These are phyloP conservation scores for Candida multigemmis DNA, from an alignment of 805 yeast genomes.

Conservation along the genomic window DNA sequence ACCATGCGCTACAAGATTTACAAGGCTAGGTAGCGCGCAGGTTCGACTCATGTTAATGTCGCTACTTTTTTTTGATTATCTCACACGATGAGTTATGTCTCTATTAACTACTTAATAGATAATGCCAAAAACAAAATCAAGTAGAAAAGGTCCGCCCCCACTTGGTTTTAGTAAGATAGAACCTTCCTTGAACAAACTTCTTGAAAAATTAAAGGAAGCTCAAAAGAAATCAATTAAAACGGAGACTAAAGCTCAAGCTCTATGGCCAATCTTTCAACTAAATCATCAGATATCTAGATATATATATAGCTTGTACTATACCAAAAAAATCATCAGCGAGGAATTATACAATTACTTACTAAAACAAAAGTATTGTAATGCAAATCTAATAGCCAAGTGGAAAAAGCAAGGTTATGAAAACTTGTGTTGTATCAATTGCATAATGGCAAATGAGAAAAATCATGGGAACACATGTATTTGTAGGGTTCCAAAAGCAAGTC, in stretches of 20 bases:
- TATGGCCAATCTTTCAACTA: conserved; percentile 66
- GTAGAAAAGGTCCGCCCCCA: conserved; percentile 52
- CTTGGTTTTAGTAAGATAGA: conserved; percentile 63
- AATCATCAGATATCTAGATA: conserved; percentile 72
- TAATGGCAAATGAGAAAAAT: conserved; percentile 50
- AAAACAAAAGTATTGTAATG: conserved; percentile 58
- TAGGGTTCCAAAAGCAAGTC: conserved; percentile 63
- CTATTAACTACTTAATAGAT: background rate
- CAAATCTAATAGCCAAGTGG: conserved; percentile 71
- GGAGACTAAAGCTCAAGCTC: conserved; percentile 43
- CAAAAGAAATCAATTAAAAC: conserved; percentile 24
- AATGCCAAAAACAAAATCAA: conserved; percentile 38
- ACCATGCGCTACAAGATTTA: conserved; percentile 30
- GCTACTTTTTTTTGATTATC: conserved; percentile 13
- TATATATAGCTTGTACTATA: conserved; percentile 64
- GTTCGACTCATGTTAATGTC: conserved; percentile 40
- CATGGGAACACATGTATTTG: conserved; percentile 74
- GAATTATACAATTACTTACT: conserved; percentile 70
- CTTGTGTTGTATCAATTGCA: conserved; percentile 76
- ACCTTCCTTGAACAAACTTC: conserved; percentile 56
- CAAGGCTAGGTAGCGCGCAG: conserved; percentile 25
- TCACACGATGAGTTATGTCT: background rate
- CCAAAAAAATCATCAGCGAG: conserved; percentile 54
- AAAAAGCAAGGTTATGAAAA: conserved; percentile 79
- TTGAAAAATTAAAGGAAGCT: conserved; percentile 45